Conservation (phyloP, 108 stramenopile genomes). For the Nitzschia palea region DNA sequence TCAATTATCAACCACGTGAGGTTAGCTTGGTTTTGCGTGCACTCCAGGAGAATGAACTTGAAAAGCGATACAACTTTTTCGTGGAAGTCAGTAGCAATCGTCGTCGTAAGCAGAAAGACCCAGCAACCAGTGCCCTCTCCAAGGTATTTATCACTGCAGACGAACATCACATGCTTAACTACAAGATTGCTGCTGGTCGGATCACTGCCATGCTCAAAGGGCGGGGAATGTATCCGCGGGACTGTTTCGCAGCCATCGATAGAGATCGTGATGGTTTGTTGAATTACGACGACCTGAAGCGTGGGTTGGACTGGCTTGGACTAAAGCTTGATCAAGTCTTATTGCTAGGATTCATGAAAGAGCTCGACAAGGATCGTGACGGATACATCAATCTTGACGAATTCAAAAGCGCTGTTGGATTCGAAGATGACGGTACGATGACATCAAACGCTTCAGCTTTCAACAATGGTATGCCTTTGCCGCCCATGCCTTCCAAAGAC, state of each 20-base stretch:
- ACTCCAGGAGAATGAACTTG: constrained; percentile 88
- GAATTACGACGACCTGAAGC: constrained; percentile 91
- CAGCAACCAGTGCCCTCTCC: constrained; percentile 87
- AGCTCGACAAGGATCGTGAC: constrained; percentile 92
- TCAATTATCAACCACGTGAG: constrained; percentile 89
- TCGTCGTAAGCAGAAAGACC: constrained; percentile 90
- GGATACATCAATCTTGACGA: constrained; percentile 94
- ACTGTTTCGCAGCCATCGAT: constrained; percentile 97
- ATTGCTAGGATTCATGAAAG: constrained; percentile 88
- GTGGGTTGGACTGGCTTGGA: constrained; percentile 95
- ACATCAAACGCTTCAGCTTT: constrained; percentile 54
- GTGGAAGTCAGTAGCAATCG: constrained; percentile 94
- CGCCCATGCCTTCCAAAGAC: constrained; percentile 76
- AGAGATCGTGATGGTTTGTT: constrained; percentile 91
- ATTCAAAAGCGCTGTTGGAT: constrained; percentile 94
- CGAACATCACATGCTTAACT: constrained; percentile 95
- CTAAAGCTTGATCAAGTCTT: constrained; percentile 76
- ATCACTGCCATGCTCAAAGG: constrained; percentile 90
- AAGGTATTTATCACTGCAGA: constrained; percentile 94
- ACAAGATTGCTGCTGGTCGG: constrained; percentile 90
- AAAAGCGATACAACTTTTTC: constrained; percentile 89
- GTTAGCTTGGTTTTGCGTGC: constrained; percentile 89
- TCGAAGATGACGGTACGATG: constrained; percentile 78
- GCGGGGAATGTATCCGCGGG: constrained; percentile 92
- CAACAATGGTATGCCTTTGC: constrained; percentile 74